Base-by-base conservation (phyloP, 2,329 filamentous ascomycete species). In the Parafenestella ontariensis region DNA sequence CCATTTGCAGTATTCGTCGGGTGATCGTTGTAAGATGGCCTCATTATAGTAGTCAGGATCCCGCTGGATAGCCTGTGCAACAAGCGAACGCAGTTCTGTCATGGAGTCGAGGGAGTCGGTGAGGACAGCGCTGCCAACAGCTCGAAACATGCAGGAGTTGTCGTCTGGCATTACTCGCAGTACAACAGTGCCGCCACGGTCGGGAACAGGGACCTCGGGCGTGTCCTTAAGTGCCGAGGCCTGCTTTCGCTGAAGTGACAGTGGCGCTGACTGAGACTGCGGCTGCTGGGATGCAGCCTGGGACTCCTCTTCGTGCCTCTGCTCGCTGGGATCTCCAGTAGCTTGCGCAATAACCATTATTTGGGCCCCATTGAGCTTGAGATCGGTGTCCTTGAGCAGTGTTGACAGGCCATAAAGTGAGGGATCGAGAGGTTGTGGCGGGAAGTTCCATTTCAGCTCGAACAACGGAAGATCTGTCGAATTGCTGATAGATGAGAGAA, bases 151-250 rank as follows among this genome's bases (percentile, higher is more conserved):
- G 77, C 94, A 98, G 54, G 88, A 92, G 76, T 97, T 97, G 76
- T 98, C 94, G 70, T 97, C 94, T 4, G 93, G 92, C 94, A 98
- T 97, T 46, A 98, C 91, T 13, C 94, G 89, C 17, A 97, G 84
- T 8, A 96, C 89, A 17, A 85, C 75, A 1, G 81, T 84, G 42
- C 84, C 85, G 28, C 78, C 78, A 44, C 85, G 82, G 24, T 82
- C 78, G 6, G 85, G 81, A 0, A 88, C 79, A 0, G 82, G 77
- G 1, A 89, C 75, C 64, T 88, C 85, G 0, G 87, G 87, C 1
- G 86, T 85, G 59, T 89, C 86, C 41, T 81, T 79, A 36, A 83
- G 79, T 21, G 77, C 62, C 5, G 78, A 70, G 18, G 76, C 75
- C 26, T 73, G 58, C 52, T 79, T 83, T 39, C 78, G 73, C 33